These are phyloP conservation scores for Linum trigynum DNA, from an alignment of 345 rosid species.

Conservation along the genomic window DNA sequence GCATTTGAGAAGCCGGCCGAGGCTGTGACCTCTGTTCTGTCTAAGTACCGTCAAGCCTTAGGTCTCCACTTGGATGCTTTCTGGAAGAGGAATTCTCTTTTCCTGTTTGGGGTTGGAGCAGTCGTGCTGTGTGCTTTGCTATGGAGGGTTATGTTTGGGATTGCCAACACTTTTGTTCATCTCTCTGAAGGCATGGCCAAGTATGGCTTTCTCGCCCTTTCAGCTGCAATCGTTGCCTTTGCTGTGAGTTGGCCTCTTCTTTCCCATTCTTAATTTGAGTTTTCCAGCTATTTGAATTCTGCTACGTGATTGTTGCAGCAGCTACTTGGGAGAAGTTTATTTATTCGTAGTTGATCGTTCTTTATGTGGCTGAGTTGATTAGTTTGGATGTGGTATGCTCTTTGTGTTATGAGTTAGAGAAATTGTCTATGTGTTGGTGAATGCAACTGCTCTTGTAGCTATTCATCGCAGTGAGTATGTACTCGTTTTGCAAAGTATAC, in stretches of 20 bases:
- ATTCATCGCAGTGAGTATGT: too few species aligned
- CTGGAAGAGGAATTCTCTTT: constrained; percentile 51
- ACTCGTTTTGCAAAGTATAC: too few species aligned
- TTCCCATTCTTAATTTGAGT: too few species aligned
- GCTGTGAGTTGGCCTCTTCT: constrained; percentile 41
- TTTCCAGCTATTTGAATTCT: neutral
- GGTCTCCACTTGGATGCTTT: constrained; percentile 80
- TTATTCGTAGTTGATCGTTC: neutral
- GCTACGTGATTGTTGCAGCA: neutral
- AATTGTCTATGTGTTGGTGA: too few species aligned
- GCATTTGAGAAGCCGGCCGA: constrained; percentile 46
- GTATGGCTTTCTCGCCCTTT: constrained; percentile 88
- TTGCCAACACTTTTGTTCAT: constrained; percentile 73
- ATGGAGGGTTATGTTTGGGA: constrained; percentile 87
- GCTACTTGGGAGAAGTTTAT: neutral
- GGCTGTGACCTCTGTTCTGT: constrained; percentile 42
- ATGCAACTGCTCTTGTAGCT: neutral
- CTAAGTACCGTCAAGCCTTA: constrained; percentile 52
- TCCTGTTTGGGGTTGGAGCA: constrained; percentile 62
- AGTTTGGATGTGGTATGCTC: too few species aligned
- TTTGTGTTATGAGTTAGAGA: too few species aligned
- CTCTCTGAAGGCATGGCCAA: constrained; percentile 90
- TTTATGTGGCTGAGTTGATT: neutral
- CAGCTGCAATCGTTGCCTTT: constrained; percentile 79
- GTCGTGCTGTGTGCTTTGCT: constrained; percentile 50